Evolutionary conservation across 352 stramenopile genomes (phyloP).

Genomic region (Phytophthora meadii): DNA sequence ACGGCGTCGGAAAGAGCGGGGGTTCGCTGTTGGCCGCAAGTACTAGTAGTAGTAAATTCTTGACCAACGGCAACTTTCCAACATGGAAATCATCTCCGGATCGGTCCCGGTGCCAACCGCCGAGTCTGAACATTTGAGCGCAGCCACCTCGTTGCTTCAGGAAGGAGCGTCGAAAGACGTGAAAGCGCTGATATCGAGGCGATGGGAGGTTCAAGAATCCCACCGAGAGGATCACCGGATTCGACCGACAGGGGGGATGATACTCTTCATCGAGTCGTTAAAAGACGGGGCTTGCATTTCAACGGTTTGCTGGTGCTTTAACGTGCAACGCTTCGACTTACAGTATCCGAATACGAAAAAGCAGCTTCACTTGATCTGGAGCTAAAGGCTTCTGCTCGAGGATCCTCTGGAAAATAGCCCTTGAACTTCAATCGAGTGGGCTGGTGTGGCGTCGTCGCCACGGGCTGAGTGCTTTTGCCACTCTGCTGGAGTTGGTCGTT

Average conservation of each 20-base stretch:
- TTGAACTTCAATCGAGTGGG: constrained; percentile 21
- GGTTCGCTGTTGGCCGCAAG: constrained; percentile 4
- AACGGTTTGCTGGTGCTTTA: constrained; percentile 19
- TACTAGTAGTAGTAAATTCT: too few relatives aligned
- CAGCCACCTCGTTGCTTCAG: constrained; percentile 15
- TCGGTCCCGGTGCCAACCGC: neutral
- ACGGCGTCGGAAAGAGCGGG: constrained; percentile 6
- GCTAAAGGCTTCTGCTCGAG: neutral
- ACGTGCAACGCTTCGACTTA: constrained; percentile 20
- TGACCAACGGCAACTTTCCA: neutral
- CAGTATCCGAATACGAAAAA: constrained; percentile 5
- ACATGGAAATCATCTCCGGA: neutral
- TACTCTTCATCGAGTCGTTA: constrained; percentile 17
- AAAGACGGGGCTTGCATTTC: constrained; percentile 28
- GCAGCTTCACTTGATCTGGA: neutral
- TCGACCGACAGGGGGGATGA: neutral
- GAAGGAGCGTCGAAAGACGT: neutral
- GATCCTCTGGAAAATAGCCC: constrained; percentile 6
- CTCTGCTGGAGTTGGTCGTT: too few relatives aligned
- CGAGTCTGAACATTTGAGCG: constrained; percentile 21
- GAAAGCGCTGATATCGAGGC: constrained; percentile 6
- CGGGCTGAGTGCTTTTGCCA: constrained; percentile 10
- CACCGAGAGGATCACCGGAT: constrained; percentile 13
- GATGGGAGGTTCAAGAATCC: constrained; percentile 10
- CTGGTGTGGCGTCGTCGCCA: constrained; percentile 1